Evolutionary conservation across 2,329 filamentous ascomycete species (phyloP), one percentile per base, ranked within the genome.

Genomic region (Cladosporium velox): DNA sequence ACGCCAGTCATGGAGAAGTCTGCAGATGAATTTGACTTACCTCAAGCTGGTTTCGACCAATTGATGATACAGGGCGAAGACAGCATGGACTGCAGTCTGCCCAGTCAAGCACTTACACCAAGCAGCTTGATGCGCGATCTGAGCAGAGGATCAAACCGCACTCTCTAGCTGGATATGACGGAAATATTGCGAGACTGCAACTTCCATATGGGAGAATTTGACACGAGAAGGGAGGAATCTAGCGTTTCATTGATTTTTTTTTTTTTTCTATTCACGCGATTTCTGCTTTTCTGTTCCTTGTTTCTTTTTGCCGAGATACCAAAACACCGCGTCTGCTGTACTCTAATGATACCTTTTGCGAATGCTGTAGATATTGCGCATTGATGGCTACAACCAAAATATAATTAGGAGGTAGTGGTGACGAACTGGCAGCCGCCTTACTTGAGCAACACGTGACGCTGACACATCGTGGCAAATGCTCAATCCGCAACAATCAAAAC

Each of bases 321-420:
- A 65, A 10, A 65, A 38, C 51, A 35, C 26, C 15, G 61, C 61
- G 35, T 38, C 59, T 62, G 44, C 30, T 62, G 44, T 35, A 52
- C 59, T 30, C 24, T 59, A 51, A 64, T 58, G 60, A 67, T 66
- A 52, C 59, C 65, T 66, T 66, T 44, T 66, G 65, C 51, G 18
- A 55, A n/a, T 55, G n/a, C 41, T 47, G 41, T 47, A 47, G 41
- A 47, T 47, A 47, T 47, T 47, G 41, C 41, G 41, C n/a, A 21
- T 47, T 47, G n/a, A 47, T 47, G 41, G 41, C 41, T 47, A 21
- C 6, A 44, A 44, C 21, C 18, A 10, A 2, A 44, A n/a, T 10
- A n/a, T 7, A n/a, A 21, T 18, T 7, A 3, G 34, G n/a, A n/a
- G n/a, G n/a, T 30, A 30, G 4, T 30, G 28, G 28, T 30, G 4